A percentile compares a stretch with the other conserved stretches of the same genome.
phyloP scores from a whole-genome alignment of 495 filamentous ascomycete species.

The Penicillium atrosanguineum region DNA sequence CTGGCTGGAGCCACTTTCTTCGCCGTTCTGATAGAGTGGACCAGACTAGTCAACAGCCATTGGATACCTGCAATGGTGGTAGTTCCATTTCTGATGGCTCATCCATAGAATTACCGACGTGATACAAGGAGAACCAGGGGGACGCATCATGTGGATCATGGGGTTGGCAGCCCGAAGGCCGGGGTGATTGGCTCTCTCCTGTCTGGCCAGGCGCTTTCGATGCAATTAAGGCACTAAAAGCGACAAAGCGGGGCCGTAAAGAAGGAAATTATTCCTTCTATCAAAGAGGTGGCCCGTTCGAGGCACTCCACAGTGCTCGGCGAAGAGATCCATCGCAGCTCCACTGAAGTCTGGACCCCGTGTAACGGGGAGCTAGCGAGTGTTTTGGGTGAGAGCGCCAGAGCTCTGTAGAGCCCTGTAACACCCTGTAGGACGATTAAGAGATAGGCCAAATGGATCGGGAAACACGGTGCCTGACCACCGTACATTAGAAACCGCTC shows the following conservation, averaged over 20 bases:
- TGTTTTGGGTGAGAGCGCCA: neutral
- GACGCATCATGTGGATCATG: slow-evolving; percentile 9
- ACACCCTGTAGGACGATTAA: neutral
- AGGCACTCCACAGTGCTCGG: neutral
- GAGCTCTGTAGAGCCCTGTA: too few relatives aligned
- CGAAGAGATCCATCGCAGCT: neutral
- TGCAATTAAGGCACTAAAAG: neutral
- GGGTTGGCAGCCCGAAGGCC: slow-evolving; percentile 9
- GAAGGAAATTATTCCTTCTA: neutral
- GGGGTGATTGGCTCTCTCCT: slow-evolving; percentile 11
- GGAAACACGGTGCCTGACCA: neutral
- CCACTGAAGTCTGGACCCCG: slow-evolving; percentile 8
- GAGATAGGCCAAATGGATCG: neutral
- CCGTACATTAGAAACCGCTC: neutral
- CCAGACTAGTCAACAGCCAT: slow-evolving; percentile 1
- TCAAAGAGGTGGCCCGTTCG: neutral
- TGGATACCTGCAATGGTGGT: neutral
- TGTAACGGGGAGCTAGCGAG: neutral
- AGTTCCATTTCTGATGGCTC: neutral
- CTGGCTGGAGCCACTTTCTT: slow-evolving; percentile 7
- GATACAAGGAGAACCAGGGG: slow-evolving; percentile 10
- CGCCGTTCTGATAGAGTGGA: neutral
- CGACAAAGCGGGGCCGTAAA: neutral
- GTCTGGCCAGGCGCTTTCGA: neutral
- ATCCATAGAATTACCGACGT: slow-evolving; percentile 4